These are phyloP conservation scores for Diaporthe sp. DNA, from an alignment of 2,329 filamentous ascomycete species.

Conservation along the genomic window DNA sequence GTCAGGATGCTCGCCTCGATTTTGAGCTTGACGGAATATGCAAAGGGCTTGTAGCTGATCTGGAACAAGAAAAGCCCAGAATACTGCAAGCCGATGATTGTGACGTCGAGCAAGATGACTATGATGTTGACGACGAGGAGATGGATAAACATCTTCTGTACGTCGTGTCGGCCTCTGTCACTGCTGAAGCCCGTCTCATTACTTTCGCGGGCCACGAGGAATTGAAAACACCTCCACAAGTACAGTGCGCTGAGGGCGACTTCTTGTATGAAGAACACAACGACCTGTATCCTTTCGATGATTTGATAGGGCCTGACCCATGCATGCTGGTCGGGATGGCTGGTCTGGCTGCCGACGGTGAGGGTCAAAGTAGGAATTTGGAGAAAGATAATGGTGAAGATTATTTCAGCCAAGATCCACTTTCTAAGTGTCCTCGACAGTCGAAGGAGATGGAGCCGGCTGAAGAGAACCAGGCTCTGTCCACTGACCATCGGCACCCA, in stretches of 20 bases:
- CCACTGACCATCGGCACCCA: conserved; percentile 71
- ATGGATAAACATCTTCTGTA: conserved; percentile 24
- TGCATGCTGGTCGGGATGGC: background rate
- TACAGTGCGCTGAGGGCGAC: conserved; percentile 61
- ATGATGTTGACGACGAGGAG: conserved; percentile 58
- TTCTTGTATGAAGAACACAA: conserved; percentile 59
- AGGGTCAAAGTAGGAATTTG: conserved; percentile 66
- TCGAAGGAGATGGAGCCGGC: conserved; percentile 70
- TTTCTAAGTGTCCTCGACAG: conserved; percentile 59
- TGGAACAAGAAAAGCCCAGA: conserved; percentile 55
- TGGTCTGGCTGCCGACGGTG: conserved; percentile 44
- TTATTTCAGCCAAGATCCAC: conserved; percentile 67
- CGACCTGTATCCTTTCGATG: conserved; percentile 53
- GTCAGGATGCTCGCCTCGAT: conserved; percentile 69
- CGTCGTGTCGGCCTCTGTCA: background rate
- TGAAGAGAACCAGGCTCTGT: conserved; percentile 69
- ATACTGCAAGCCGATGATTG: conserved; percentile 55
- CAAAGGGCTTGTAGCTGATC: conserved; percentile 55
- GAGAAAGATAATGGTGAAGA: conserved; percentile 63
- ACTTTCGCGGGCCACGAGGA: conserved; percentile 54
- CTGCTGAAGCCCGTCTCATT: conserved; percentile 43
- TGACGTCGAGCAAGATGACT: conserved; percentile 55
- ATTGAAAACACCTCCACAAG: conserved; percentile 64
- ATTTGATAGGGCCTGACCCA: conserved; percentile 41
- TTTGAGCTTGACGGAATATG: conserved; percentile 62